A percentile compares a stretch with the other conserved stretches of the same genome.
These are phyloP conservation scores for Fusarium tanahbumbuense DNA, from an alignment of 2,329 filamentous ascomycete species.

Conservation along the genomic window DNA sequence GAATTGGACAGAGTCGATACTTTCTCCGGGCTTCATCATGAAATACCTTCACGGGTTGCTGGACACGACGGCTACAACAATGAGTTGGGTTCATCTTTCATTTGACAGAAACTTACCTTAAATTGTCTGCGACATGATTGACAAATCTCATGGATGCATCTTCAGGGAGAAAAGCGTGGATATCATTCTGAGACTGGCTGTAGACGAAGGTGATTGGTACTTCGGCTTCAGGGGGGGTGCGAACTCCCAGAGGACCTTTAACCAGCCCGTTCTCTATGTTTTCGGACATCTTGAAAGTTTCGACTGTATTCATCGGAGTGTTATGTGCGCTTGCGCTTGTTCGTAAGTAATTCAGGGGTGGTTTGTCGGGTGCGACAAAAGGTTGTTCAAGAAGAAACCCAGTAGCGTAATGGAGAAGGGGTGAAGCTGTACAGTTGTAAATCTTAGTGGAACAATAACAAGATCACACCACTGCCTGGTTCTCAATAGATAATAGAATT, in stretches of 20 bases:
- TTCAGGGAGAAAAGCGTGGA: conserved; percentile 46
- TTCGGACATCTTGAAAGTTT: not conserved
- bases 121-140: conserved; percentile 39
- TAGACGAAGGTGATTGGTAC: conserved; percentile 43
- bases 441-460: not conserved
- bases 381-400: not conserved
- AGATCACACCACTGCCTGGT: not conserved
- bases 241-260: not conserved
- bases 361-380: not conserved
- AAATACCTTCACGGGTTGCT: conserved; percentile 46
- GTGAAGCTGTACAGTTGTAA: not conserved
- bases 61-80: conserved; percentile 33
- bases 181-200: conserved; percentile 36
- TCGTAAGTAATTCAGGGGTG: too few relatives aligned
- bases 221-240: conserved; percentile 20
- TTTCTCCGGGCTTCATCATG: conserved; percentile 40
- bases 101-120: conserved; percentile 37
- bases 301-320: not conserved
- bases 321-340: too few relatives aligned
- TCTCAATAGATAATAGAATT: not conserved
- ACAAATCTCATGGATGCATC: conserved; percentile 34
- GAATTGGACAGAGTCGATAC: conserved; percentile 45
- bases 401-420: not conserved
- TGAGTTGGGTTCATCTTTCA: not conserved
- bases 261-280: not conserved